Base-by-base conservation (phyloP, 2,329 filamentous ascomycete species). In the Ophiostoma sp. region DNA sequence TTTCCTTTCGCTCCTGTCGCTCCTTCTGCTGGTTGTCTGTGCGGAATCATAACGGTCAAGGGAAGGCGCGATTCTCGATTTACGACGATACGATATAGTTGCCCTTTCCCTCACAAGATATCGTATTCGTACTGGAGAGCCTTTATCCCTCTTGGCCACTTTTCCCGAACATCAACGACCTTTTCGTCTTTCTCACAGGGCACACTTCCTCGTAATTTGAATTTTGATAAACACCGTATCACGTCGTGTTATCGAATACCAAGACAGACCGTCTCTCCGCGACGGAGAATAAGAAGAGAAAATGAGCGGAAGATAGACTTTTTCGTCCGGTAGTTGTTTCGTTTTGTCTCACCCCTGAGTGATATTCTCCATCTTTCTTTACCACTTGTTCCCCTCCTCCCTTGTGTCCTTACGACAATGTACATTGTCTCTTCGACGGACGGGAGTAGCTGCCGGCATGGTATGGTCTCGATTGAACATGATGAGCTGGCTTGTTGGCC, bases 121-220 rank as follows among this genome's bases (percentile, higher is more conserved):
- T 33, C 55, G 15, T 19, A 59, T 15, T 59, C 28, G 55, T 59
- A 33, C 17, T 25, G 42, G 1, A 45, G 42, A 17, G 2, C 11
- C 12, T 17, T 45, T 3, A 19, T 42, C 39, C 39, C 39, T 42
- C 39, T 42, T 42, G 39, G 39, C 39, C 48, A n/a, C 22, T 7
- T 7, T 57, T 15, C 57, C 28, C 28, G 12, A 17, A 61, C 7
- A 52, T 8, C 22, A 6, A 39, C 57, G 17, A 39, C 57, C 22
- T 63, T 63, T 63, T 63, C 57, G 57, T 63, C 57, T 63, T 63
- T 36, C 57, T 61, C 57, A 22, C 57, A 22, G 19, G 55, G 19
- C 33, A 33, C 19, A 2, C 39, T 55, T 55, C 42, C 52, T 59
- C 57, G 17, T 22, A 63, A 39, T 22, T 45, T 45, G 15, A 45